Evolutionary conservation across 768 basidiomycete genomes (phyloP), one percentile per base, ranked within the genome.

Genomic region (Amanita phalloides): DNA sequence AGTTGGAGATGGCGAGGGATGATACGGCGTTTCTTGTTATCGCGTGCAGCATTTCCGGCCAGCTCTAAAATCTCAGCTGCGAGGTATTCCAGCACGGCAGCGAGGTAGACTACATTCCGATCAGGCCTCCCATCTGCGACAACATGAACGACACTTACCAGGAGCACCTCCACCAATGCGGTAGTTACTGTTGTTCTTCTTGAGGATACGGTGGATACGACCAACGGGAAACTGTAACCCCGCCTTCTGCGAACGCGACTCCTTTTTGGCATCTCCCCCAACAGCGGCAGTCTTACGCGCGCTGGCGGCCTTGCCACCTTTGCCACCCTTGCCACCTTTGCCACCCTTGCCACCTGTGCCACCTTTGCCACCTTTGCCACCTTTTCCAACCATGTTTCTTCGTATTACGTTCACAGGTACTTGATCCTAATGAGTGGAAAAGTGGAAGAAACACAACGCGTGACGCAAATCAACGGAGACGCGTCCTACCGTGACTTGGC

Each of bases 21-120:
- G 65, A 89, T 88, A 78, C 87, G 85, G 60, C 82, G 79, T 73
- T 87, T 83, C 77, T 84, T 79, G 69, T 79, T 79, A 67, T 75
- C 78, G 51, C 78, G 75, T 21, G 78, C 82, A 33, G 83, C 83
- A 60, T 83, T 82, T 43, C 86, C 87, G 56, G 86, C 87, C 33
- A 89, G 72, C 66, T 89, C 86, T 55, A 89, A 79, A 66, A 89
- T 87, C 68, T 89, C 86, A 49, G 86, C 86, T 50, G 85, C 81
- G 57, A 89, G 79, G 64, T 89, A 86, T 66, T 87, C 86, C 58
- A 88, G 77, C 58, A 87, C 84, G 25, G 84, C 85, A 32, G 85
- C 86, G 56, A 88, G 79, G 68, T 88, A 88, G 55, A 89, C 83
- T 81, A 53, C n/a, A 32, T 11, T 3, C 1, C 39, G 14, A 48